Conservation (phyloP, 2,329 filamentous ascomycete species). For the Fusarium sp. region DNA sequence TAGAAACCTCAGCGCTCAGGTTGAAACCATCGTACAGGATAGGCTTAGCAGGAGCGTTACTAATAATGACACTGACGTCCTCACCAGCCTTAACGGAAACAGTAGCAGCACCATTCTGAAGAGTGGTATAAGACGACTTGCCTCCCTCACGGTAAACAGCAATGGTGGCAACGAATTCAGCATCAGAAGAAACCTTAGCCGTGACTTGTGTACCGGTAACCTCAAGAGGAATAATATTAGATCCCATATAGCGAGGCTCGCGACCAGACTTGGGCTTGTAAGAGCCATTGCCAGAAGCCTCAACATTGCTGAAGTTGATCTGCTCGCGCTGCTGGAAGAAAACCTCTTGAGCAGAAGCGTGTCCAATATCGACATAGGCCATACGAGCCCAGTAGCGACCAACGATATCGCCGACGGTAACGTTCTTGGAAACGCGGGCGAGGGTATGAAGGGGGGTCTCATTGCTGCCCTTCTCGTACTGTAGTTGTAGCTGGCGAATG, state of each 20-base stretch:
- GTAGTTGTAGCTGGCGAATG: constrained; percentile 59
- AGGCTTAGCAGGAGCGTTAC: constrained; percentile 60
- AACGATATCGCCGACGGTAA: constrained; percentile 57
- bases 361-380: constrained; percentile 65
- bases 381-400: constrained; percentile 67
- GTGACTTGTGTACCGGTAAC: constrained; percentile 49
- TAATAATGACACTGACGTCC: constrained; percentile 61
- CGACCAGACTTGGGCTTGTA: constrained; percentile 60
- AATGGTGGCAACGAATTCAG: constrained; percentile 58
- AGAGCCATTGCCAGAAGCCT: constrained; percentile 52
- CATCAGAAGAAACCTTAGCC: constrained; percentile 53
- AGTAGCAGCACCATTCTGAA: constrained; percentile 53
- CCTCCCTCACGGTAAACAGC: constrained; percentile 52
- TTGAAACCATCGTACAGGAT: constrained; percentile 61
- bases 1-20: constrained; percentile 53
- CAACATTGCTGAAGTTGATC: constrained; percentile 60
- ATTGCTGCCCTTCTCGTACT: constrained; percentile 60
- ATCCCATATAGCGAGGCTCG: constrained; percentile 63
- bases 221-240: constrained; percentile 62
- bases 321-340: constrained; percentile 54
- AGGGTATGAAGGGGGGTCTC: constrained; percentile 64
- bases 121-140: constrained; percentile 54
- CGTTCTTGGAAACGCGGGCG: constrained; percentile 53
- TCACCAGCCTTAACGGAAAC: constrained; percentile 55
- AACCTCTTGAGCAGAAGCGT: constrained; percentile 55